A percentile compares a stretch with the other conserved stretches of the same genome.
phyloP scores from a whole-genome alignment of 1,139 yeast species.

The Hemisphaericaspora lyxosophila region DNA sequence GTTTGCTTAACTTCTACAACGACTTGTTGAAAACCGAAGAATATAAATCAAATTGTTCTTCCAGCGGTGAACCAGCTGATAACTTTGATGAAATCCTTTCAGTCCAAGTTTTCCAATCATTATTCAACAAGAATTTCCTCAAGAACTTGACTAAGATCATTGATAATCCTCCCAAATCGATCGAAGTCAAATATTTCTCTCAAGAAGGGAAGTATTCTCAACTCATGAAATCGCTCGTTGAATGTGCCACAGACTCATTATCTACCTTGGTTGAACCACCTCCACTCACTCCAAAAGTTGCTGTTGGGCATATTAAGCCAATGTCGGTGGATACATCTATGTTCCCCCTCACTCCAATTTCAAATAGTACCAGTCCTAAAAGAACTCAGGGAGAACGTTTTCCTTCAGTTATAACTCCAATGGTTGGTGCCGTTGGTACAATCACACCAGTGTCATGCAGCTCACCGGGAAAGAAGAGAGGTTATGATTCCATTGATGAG shows the following conservation, averaged over 20 bases:
- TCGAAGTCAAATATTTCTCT: conserved; percentile 42
- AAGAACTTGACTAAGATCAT: conserved; percentile 38
- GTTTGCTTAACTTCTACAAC: conserved; percentile 23
- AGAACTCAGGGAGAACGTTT: conserved; percentile 12
- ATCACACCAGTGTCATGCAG: conserved; percentile 14
- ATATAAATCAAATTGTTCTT: conserved; percentile 11
- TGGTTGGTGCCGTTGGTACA: conserved; percentile 7
- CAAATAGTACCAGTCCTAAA: conserved; percentile 27
- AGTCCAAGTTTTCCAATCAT: conserved; percentile 17
- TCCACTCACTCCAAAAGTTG: conserved; percentile 15
- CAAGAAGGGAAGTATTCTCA: conserved; percentile 36
- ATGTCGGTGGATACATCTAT: conserved; percentile 4
- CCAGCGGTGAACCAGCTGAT: conserved; percentile 7
- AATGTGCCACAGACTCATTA: conserved; percentile 20
- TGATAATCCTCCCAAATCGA: conserved; percentile 47
- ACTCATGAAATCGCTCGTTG: conserved; percentile 37
- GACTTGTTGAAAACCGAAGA: conserved; percentile 19
- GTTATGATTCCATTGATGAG: conserved; percentile 14
- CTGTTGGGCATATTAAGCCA: neutral
- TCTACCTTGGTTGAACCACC: conserved; percentile 11
- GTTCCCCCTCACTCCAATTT: conserved; percentile 28
- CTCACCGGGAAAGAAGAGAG: conserved; percentile 15
- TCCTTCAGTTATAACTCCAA: neutral
- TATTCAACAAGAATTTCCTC: conserved; percentile 23
- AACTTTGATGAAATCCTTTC: conserved; percentile 19